A percentile compares a stretch with the other conserved stretches of the same genome.
These are phyloP conservation scores for Rubia peregrina DNA, from an alignment of 305 asterid species.

Conservation along the genomic window DNA sequence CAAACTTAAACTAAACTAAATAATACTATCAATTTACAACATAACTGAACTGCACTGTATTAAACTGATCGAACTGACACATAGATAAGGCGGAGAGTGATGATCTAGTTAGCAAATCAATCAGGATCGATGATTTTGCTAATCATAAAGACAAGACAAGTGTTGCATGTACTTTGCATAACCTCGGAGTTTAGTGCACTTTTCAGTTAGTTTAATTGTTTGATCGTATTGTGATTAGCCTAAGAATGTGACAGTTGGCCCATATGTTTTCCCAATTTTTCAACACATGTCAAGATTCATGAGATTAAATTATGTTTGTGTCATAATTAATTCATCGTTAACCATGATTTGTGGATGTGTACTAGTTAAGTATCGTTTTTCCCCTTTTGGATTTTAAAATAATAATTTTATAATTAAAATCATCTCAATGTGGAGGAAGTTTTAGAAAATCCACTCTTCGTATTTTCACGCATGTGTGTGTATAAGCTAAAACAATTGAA, in stretches of 20 bases:
- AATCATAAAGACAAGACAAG: neutral
- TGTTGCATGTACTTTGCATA: neutral
- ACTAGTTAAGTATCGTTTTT: no score
- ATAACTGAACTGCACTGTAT: no score
- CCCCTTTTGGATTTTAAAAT: no score
- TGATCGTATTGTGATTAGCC: conserved; percentile 23
- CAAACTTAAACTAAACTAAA: no score
- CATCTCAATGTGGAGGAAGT: no score
- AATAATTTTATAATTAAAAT: no score
- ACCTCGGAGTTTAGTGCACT: neutral
- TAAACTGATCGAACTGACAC: no score
- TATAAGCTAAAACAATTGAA: no score
- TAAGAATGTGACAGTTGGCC: conserved; percentile 10
- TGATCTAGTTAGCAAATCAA: neutral
- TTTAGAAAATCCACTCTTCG: no score
- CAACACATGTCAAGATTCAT: neutral
- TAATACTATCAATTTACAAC: no score
- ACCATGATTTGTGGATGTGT: neutral
- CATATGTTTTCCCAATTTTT: neutral
- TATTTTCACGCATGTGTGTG: no score
- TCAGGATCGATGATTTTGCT: neutral
- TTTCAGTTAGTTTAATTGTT: neutral
- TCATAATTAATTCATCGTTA: neutral
- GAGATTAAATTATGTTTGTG: neutral
- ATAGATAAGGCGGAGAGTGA: no score